These are phyloP conservation scores for Penicillium pulvis DNA, from an alignment of 495 filamentous ascomycete genomes.

Conservation along the genomic window DNA sequence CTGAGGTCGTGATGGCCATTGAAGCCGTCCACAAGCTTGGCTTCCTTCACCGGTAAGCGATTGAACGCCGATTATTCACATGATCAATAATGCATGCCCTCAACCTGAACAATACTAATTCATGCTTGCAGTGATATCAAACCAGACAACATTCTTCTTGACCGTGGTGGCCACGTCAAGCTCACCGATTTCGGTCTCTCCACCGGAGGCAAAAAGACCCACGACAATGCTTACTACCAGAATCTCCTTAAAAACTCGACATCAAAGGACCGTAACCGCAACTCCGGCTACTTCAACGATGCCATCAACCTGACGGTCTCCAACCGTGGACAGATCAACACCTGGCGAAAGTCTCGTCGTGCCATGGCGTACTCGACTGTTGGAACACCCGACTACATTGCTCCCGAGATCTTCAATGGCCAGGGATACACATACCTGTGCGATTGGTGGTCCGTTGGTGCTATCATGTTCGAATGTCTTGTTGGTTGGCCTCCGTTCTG, in stretches of 20 bases:
- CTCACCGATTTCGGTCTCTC: slow-evolving; percentile 98
- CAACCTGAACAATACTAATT: slow-evolving; percentile 18
- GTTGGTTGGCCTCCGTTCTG: slow-evolving; percentile 99
- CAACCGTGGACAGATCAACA: slow-evolving; percentile 95
- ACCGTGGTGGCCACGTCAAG: slow-evolving; percentile 95
- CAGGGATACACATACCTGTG: slow-evolving; percentile 94
- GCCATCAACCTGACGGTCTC: slow-evolving; percentile 98
- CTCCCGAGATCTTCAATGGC: slow-evolving; percentile 95
- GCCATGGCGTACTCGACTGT: slow-evolving; percentile 98
- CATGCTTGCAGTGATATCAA: slow-evolving; percentile 83
- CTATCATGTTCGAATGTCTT: slow-evolving; percentile 99
- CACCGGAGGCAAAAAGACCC: slow-evolving; percentile 95
- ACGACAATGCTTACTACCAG: slow-evolving; percentile 98
- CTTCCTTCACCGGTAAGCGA: slow-evolving; percentile 94
- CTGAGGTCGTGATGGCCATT: slow-evolving; percentile 94
- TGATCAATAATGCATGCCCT: background rate
- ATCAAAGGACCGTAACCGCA: slow-evolving; percentile 67
- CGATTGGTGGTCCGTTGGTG: slow-evolving; percentile 98
- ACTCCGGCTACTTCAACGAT: slow-evolving; percentile 87
- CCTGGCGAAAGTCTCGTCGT: slow-evolving; percentile 93
- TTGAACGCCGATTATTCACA: background rate
- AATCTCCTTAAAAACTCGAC: slow-evolving; percentile 87
- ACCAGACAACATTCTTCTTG: slow-evolving; percentile 96
- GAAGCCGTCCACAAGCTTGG: slow-evolving; percentile 97
- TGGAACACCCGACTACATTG: slow-evolving; percentile 98